Evolutionary conservation across 164 flowering plant genomes (phyloP).

Genomic region (Platanus orientalis): DNA sequence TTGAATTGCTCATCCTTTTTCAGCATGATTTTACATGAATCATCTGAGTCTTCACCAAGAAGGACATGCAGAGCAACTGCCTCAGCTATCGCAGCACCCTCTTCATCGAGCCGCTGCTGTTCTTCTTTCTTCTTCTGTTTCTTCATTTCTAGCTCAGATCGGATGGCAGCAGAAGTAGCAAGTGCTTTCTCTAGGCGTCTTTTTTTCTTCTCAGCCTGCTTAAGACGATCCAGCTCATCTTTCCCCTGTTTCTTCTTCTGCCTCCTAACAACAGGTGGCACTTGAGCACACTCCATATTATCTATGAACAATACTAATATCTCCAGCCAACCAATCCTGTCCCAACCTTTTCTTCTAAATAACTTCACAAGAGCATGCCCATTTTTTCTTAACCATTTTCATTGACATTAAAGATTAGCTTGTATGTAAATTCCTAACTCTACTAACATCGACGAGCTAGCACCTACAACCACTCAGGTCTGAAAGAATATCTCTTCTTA

Average conservation of each 20-base stretch:
- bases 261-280: slow-evolving; percentile 53
- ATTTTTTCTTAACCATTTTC: slow-evolving; percentile 22
- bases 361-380: slow-evolving; percentile 30
- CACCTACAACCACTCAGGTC: slow-evolving; percentile 95
- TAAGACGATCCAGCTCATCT: slow-evolving; percentile 83
- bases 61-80: slow-evolving; percentile 95
- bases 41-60: slow-evolving; percentile 77
- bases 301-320: slow-evolving; percentile 30
- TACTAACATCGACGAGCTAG: slow-evolving; percentile 10
- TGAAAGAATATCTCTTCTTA: slow-evolving; percentile 75
- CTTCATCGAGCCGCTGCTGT: slow-evolving; percentile 94
- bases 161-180: slow-evolving; percentile 93
- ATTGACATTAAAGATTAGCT: slow-evolving; percentile 5
- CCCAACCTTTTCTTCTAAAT: slow-evolving; percentile 10
- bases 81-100: slow-evolving; percentile 97
- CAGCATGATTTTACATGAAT: slow-evolving; percentile 46
- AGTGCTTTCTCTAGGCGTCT: slow-evolving; percentile 96
- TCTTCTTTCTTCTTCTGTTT: slow-evolving; percentile 92
- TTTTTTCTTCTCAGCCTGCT: slow-evolving; percentile 93
- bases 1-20: slow-evolving; percentile 43
- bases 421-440: slow-evolving; percentile 10
- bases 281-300: slow-evolving; percentile 53
- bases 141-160: slow-evolving; percentile 88
- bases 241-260: slow-evolving; percentile 88
- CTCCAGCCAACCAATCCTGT: slow-evolving; percentile 19